phyloP scores from a whole-genome alignment of 805 yeast genomes.

The Metschnikowia hibisci region DNA sequence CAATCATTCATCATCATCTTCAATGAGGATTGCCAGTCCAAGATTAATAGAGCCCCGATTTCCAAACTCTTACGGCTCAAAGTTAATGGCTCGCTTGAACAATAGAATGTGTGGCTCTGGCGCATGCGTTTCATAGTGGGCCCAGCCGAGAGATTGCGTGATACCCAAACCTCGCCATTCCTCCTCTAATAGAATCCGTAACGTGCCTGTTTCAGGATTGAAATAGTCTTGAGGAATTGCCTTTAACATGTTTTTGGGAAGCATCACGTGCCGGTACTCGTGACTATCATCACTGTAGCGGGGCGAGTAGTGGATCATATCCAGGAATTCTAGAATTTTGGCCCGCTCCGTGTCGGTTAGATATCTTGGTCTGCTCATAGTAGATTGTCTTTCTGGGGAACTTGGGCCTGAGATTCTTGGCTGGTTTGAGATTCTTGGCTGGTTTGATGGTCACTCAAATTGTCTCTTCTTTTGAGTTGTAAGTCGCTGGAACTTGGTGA shows the following conservation, averaged over 20 bases:
- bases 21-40: no score
- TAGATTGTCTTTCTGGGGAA: conserved; percentile 3
- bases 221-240: conserved; percentile 93
- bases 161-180: conserved; percentile 99
- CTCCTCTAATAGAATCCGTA: conserved; percentile 85
- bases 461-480: no score
- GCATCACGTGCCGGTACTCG: conserved; percentile 95
- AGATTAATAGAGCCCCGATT: no score
- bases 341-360: conserved; percentile 81
- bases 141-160: conserved; percentile 97
- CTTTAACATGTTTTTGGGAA: conserved; percentile 93
- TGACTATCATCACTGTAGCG: conserved; percentile 86
- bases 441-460: no score
- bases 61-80: conserved; percentile 33
- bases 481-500: no score
- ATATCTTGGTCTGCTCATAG: conserved; percentile 56
- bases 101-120: conserved; percentile 97
- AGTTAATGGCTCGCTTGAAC: conserved; percentile 64
- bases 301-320: conserved; percentile 90
- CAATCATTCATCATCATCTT: neutral
- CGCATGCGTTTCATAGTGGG: conserved; percentile 93
- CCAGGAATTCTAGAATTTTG: conserved; percentile 85
- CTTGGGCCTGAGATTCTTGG: neutral
- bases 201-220: conserved; percentile 88
- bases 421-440: neutral